Conservation (phyloP, 331 rosid genomes). For the Dryas integrifolia region DNA sequence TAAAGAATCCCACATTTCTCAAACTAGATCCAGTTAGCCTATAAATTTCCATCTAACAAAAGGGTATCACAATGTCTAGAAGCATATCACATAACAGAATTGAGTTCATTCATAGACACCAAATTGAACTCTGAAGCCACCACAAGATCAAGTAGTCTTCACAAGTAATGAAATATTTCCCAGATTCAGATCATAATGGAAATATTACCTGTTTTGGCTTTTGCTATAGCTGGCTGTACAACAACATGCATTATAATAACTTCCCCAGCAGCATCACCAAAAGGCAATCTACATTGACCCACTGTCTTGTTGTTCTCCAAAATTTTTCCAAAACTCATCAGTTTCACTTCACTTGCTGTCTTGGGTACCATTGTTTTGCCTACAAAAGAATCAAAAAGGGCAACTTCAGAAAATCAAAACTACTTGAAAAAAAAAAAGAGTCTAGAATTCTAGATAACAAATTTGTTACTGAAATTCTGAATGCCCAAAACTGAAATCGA, state of each 20-base stretch:
- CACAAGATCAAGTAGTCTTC: background rate
- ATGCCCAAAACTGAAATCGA: background rate
- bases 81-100: background rate
- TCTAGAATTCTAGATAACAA: background rate
- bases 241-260: constrained; percentile 83
- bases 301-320: constrained; percentile 98
- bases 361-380: constrained; percentile 85
- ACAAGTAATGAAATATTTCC: background rate
- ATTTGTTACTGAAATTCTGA: background rate
- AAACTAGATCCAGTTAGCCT: background rate
- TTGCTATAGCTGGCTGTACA: constrained; percentile 86
- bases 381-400: constrained; percentile 23
- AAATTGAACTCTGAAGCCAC: background rate
- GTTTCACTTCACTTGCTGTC: constrained; percentile 90
- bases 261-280: constrained; percentile 69
- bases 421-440: background rate
- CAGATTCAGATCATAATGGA: background rate
- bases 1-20: background rate
- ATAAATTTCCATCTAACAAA: background rate
- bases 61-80: background rate
- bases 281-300: constrained; percentile 91
- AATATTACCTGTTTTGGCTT: constrained; percentile 76
- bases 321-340: constrained; percentile 86
- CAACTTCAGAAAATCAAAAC: constrained; percentile 8
- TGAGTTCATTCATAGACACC: background rate